phyloP scores from a whole-genome alignment of 345 rosid genomes.

The Mercurialis annua region DNA sequence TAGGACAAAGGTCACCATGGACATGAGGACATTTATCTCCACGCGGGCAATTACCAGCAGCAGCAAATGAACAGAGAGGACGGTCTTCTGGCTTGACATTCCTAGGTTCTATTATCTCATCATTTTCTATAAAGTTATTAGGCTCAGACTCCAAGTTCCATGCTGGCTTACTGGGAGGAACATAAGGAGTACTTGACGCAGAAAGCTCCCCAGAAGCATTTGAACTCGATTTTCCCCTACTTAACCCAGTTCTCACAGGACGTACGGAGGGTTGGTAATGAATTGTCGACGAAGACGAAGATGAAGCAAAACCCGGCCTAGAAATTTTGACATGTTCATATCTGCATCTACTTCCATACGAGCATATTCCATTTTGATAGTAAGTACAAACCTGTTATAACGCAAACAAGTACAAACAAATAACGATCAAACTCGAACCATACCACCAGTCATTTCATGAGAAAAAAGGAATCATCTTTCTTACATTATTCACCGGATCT shows the following conservation, averaged over 20 bases:
- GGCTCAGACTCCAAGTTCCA: conserved; percentile 41
- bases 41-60: conserved; percentile 75
- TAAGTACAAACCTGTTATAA: conserved; percentile 70
- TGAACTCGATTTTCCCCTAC: conserved; percentile 21
- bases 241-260: conserved; percentile 26
- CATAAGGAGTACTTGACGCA: conserved; percentile 31
- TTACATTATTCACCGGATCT: conserved; percentile 63
- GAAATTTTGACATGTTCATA: conserved; percentile 66
- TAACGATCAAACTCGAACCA: background rate
- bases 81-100: conserved; percentile 48
- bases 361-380: conserved; percentile 85
- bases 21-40: conserved; percentile 78
- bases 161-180: conserved; percentile 31
- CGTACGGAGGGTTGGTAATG: conserved; percentile 32
- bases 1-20: conserved; percentile 83
- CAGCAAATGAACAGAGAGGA: conserved; percentile 82
- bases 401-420: conserved; percentile 12
- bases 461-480: background rate
- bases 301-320: conserved; percentile 50
- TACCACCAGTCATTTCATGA: background rate
- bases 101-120: conserved; percentile 34
- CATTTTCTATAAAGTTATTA: conserved; percentile 32
- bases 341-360: conserved; percentile 80
- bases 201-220: conserved; percentile 35
- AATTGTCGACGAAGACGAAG: conserved; percentile 53